Base-by-base conservation (phyloP, 2,329 filamentous ascomycete species). In the Aspergillus sp. region DNA sequence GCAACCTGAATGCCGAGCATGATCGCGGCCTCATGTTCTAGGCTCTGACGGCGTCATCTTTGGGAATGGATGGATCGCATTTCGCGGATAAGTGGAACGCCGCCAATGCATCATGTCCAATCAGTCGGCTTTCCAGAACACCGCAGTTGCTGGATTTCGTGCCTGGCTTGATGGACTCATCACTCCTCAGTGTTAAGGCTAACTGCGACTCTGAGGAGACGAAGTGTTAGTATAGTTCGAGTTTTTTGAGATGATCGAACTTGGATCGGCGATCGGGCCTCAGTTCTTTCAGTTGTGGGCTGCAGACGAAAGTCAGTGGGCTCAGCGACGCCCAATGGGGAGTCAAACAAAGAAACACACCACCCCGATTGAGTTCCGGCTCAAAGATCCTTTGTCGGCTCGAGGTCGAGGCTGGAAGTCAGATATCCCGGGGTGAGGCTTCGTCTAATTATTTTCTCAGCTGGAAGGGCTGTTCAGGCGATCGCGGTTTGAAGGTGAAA, bases 401-500 rank as follows among this genome's bases (percentile, higher is more conserved):
- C 4, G 9, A 21, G 21, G 9, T 43, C 40, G 40, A 43, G n/a
- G 40, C 40, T 43, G 40, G 19, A n/a, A 14, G 12, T 14, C 35
- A 37, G 15, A 37, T 37, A 37, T n/a, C 15, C 35, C 15, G 35
- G 6, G 35, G 35, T n/a, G 35, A 14, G 35, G 35, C 35, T 8
- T 8, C 9, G 12, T 37, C 12, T n/a, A 37, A n/a, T 37, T 37
- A 37, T n/a, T 15, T 3, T 37, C 35, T 5, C 15, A n/a, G 12
- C 15, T n/a, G 27, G n/a, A 31, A 11, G 41, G 19, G 14, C n/a
- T 8, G 47, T 33, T 39, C 11, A 27, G 40, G 27, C 41, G 19
- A 53, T 53, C 27, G 41, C 21, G 25, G 52, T 54, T 54, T 54
- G 52, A 39, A 25, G 19, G 43, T 54, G 52, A 54, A 54, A 54